Evolutionary conservation across 1,284 basidiomycete genomes (phyloP), one percentile per base, ranked within the genome.

Genomic region (Rhodotorula sp.): DNA sequence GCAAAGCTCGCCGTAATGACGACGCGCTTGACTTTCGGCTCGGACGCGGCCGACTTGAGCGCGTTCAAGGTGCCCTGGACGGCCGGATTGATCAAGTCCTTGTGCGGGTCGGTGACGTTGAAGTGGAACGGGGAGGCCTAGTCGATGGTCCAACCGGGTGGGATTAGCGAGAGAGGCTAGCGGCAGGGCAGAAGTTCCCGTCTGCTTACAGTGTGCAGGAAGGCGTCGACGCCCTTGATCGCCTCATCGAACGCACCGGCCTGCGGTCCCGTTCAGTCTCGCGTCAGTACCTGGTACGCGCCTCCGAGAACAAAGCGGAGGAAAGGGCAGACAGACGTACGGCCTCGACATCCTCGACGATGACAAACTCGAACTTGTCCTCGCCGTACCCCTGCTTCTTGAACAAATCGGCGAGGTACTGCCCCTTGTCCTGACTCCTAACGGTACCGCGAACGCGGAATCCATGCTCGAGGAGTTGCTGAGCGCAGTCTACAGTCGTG

Each of bases 1-100:
- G 62, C 84, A 63, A 83, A 83, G 0, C 83, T 84, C 5, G 83
- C 83, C 8, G 84, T 83, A 64, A 84, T 77, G 43, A 83, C 81
- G 58, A 85, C 79, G 23, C 82, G 79, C 72, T 81, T 81, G 74
- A 85, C 80, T n/a, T 72, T 75, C 43, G 77, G 51, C 69, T 65
- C 78, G 46, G 77, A 79, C 43, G 77, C 70, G 23, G 82, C 81
- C 51, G 79, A 74, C 43, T 80, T 76, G 18, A 85, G 77, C 12
- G 85, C 77, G 63, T 80, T 80, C n/a, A 77, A 76, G 1, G 84
- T 85, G 5, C 84, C 84, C 61, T 83, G 73, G 34, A 85, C 81
- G n/a, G 84, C 84, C 4, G 84, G 83, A 65, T 82, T 79, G 66
- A 84, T 79, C 62, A 84, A 79, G 46, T 81, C 81, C 62, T 78